Conservation (phyloP, 371 early-diverging fungal genomes). For the Blastocladiella emersonii region DNA sequence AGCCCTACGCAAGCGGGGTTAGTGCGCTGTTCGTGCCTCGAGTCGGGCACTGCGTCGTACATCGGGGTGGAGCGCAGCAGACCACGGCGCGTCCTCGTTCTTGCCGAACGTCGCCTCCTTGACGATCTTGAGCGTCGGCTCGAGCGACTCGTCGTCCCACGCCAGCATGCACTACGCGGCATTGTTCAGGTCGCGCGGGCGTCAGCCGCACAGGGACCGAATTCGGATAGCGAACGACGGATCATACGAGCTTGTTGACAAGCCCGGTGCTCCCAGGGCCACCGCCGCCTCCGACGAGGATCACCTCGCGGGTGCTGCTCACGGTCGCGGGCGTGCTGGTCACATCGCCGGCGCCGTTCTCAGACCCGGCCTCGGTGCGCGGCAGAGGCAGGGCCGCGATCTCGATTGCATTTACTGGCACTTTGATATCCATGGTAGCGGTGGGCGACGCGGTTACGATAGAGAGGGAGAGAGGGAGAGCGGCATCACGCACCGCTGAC, state of each 20-base stretch:
- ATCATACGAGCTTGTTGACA: neutral
- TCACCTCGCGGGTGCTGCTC: neutral
- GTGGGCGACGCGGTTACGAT: too few species aligned
- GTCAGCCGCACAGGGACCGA: neutral
- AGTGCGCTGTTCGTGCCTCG: neutral
- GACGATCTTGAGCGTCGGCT: neutral
- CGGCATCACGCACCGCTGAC: too few species aligned
- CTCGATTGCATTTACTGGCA: too few species aligned
- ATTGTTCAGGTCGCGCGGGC: neutral
- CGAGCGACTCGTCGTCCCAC: neutral
- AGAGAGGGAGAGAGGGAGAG: too few species aligned
- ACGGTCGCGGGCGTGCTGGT: too few species aligned
- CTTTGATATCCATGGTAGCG: too few species aligned
- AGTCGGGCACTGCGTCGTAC: neutral
- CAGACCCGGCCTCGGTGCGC: too few species aligned
- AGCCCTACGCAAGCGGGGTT: neutral
- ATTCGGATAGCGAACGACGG: too few species aligned
- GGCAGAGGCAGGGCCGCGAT: too few species aligned
- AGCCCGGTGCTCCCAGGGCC: neutral
- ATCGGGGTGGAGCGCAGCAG: neutral
- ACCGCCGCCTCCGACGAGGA: neutral
- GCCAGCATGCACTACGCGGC: neutral
- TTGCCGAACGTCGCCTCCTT: neutral
- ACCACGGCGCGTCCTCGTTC: slow-evolving; percentile 1
- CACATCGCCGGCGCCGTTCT: too few species aligned